Evolutionary conservation across 225 moss, liverwort and hornwort genomes (phyloP).

Genomic region (Antitrichia curtipendula): DNA sequence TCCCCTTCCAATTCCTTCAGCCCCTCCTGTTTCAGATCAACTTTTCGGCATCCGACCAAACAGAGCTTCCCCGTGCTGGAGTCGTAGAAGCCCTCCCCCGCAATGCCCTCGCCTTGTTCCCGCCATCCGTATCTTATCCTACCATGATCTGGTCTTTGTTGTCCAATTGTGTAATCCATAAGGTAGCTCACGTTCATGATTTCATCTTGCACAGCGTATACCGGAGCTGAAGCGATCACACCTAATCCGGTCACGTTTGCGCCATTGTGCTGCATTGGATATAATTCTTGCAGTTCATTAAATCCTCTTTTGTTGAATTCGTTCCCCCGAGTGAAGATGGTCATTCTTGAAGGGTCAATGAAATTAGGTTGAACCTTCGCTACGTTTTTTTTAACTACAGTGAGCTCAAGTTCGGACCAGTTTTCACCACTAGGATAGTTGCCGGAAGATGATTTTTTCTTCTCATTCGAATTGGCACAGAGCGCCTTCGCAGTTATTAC

Average conservation of each 20-base stretch:
- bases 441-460: neutral
- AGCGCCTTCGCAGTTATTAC: neutral
- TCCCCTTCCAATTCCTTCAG: neutral
- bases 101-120: neutral
- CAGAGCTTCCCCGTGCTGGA: slow-evolving; percentile 9
- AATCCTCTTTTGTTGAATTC: neutral
- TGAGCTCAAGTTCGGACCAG: neutral
- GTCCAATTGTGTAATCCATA: neutral
- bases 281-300: too few species aligned
- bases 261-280: neutral
- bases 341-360: neutral
- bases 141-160: neutral
- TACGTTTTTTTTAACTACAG: neutral
- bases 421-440: slow-evolving; percentile 3
- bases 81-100: slow-evolving; percentile 16
- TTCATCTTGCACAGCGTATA: neutral
- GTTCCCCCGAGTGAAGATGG: neutral
- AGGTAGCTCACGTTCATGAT: slow-evolving; percentile 12
- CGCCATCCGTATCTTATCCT: neutral
- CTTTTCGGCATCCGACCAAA: slow-evolving; percentile 9
- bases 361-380: neutral
- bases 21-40: neutral
- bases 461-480: neutral
- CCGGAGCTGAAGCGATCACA: neutral
- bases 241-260: neutral